phyloP scores from a whole-genome alignment of 768 basidiomycete species.

The Podaxis rugospora region DNA sequence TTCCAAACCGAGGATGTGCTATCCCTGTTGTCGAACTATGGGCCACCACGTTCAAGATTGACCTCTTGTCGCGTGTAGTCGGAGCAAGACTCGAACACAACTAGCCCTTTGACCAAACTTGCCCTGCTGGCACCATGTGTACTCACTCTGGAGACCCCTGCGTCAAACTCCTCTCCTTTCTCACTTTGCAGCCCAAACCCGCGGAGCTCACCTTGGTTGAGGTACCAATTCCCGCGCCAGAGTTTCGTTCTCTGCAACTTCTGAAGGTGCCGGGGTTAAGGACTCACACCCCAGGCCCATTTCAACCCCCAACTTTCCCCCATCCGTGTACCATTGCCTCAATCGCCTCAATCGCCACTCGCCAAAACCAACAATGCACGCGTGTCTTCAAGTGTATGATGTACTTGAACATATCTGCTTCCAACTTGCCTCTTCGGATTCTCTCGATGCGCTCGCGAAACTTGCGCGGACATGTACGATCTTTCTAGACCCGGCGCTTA shows the following conservation, averaged over 20 bases:
- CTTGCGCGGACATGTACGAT: slow-evolving; percentile 8
- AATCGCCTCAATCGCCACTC: neutral
- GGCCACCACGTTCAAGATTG: neutral
- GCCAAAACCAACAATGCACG: neutral
- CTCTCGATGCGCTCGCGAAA: slow-evolving; percentile 1
- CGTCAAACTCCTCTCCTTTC: neutral
- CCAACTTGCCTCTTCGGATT: neutral
- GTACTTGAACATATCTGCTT: slow-evolving; percentile 6
- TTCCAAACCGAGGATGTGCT: neutral
- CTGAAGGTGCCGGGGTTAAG: neutral
- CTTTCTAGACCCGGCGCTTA: slow-evolving; percentile 12
- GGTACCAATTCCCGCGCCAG: neutral
- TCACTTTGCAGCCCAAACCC: neutral
- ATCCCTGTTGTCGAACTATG: neutral
- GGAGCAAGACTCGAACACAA: neutral
- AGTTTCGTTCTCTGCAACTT: neutral
- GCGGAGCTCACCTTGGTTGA: neutral
- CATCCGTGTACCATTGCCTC: neutral
- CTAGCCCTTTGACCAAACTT: neutral
- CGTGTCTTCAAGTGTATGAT: slow-evolving; percentile 4
- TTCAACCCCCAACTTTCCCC: neutral
- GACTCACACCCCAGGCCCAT: neutral
- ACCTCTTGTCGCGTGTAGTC: neutral
- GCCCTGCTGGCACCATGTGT: neutral
- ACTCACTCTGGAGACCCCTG: neutral